Evolutionary conservation across 2,329 filamentous ascomycete species (phyloP), one percentile per base, ranked within the genome.

Genomic region (Ceratocystis huliohia): DNA sequence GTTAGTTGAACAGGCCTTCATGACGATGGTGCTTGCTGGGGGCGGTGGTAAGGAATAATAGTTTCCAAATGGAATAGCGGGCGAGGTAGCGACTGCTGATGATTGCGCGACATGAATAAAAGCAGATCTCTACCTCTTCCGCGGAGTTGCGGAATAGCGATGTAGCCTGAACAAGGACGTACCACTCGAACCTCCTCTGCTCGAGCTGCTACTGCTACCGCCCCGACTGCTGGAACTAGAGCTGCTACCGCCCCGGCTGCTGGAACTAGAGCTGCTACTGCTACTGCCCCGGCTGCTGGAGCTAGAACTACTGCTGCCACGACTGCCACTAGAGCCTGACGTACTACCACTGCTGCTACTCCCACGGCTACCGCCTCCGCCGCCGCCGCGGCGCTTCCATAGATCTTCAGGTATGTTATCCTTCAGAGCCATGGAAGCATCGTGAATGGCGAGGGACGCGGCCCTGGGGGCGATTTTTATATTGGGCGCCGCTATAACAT

Each of bases 301-400:
- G 25, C 25, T 4, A 1, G 28, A 30, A 2, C 73, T 67, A 33
- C 72, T 63, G 1, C 73, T 61, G 44, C 61, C 44, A 44, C 75
- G 70, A 20, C 74, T 70, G 15, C 75, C 74, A 41, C 37, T 41
- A 15, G 37, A 41, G 10, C 37, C 1, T 13, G 37, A 41, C 37
- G 2, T 41, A 41, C 37, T 15, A 41, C 37, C 10, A 1, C 37
- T 13, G 41, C 75, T 70, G 30, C 75, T 70, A 17, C 75, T 74
- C 8, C 80, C 78, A 67, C 78, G 74, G 20, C 78, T 76, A 62
- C 82, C 81, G 10, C 80, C 75, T 7, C 81, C 82, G 5, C 83
- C 84, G 61, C 84, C 84, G 45, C 84, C 84, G 71, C 82, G 82
- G 69, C 84, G 79, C 76, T 84, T 85, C 76, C 78, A 84, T 25